These are phyloP conservation scores for Saccharata proteae DNA, from an alignment of 2,329 filamentous ascomycete species.

Conservation along the genomic window DNA sequence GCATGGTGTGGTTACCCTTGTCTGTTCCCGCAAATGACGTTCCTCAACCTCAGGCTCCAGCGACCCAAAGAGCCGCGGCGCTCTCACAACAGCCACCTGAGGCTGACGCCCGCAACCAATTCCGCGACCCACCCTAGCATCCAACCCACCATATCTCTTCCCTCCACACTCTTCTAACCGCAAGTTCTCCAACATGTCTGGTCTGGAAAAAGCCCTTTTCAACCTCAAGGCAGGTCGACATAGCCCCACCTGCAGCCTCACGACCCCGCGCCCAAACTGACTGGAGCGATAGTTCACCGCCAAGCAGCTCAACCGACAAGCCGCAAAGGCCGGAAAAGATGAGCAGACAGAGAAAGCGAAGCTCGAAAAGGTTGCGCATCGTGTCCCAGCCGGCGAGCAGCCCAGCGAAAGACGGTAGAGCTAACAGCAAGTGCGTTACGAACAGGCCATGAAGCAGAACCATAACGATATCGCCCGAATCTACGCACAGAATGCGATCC, in stretches of 20 bases:
- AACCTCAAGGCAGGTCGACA: constrained; percentile 42
- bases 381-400: too few species aligned
- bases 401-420: too few species aligned
- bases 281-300: constrained; percentile 40
- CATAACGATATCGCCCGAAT: constrained; percentile 51
- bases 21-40: too few species aligned
- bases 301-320: constrained; percentile 51
- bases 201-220: constrained; percentile 50
- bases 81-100: too few species aligned
- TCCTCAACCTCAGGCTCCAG: too few species aligned
- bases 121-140: too few species aligned
- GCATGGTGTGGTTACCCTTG: too few species aligned
- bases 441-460: constrained; percentile 46
- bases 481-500: constrained; percentile 51
- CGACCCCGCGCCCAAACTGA: constrained; percentile 13
- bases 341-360: constrained; percentile 49
- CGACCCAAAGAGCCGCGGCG: too few species aligned
- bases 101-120: too few species aligned
- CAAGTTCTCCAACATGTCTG: constrained; percentile 48
- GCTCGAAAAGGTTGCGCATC: constrained; percentile 42
- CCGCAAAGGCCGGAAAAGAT: constrained; percentile 49
- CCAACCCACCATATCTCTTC: too few species aligned
- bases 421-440: not conserved
- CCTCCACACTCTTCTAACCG: too few species aligned
- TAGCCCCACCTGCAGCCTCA: constrained; percentile 2